phyloP scores from a whole-genome alignment of 1,284 basidiomycete species.

The Singerocomus inundabilis region DNA sequence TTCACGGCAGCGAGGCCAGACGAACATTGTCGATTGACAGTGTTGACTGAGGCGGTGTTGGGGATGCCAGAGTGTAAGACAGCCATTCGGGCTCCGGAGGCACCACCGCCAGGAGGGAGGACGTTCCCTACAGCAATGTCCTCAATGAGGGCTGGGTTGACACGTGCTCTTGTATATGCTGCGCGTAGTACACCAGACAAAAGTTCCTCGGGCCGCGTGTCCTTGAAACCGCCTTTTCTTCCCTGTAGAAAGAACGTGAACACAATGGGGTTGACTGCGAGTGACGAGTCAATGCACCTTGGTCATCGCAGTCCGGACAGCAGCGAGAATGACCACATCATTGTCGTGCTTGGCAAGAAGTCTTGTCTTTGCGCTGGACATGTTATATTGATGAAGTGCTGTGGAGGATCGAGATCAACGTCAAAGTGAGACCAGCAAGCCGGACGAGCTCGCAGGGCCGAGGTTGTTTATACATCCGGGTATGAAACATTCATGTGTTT shows the following conservation, averaged over 20 bases:
- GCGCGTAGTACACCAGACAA: conserved; percentile 81
- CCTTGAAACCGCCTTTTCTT: conserved; percentile 93
- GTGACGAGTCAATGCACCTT: conserved; percentile 50
- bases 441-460: neutral
- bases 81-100: conserved; percentile 91
- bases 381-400: conserved; percentile 10
- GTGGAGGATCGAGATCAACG: neutral
- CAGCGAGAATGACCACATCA: conserved; percentile 90
- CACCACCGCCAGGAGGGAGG: conserved; percentile 89
- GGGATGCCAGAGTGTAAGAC: conserved; percentile 92
- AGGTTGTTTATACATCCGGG: conserved; percentile 20
- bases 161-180: conserved; percentile 59
- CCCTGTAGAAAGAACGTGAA: conserved; percentile 43
- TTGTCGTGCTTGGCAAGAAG: conserved; percentile 61
- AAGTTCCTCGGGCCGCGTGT: conserved; percentile 88
- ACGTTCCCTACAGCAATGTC: conserved; percentile 94
- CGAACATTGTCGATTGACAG: conserved; percentile 94
- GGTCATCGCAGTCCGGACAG: conserved; percentile 87
- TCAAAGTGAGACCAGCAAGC: neutral
- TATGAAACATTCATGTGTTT: conserved; percentile 30
- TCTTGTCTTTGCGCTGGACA: conserved; percentile 40
- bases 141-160: conserved; percentile 84
- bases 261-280: neutral
- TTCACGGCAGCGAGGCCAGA: conserved; percentile 88
- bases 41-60: conserved; percentile 76